Base-by-base conservation (phyloP, 2,329 filamentous ascomycete genomes). In the Westerdykella sp. region DNA sequence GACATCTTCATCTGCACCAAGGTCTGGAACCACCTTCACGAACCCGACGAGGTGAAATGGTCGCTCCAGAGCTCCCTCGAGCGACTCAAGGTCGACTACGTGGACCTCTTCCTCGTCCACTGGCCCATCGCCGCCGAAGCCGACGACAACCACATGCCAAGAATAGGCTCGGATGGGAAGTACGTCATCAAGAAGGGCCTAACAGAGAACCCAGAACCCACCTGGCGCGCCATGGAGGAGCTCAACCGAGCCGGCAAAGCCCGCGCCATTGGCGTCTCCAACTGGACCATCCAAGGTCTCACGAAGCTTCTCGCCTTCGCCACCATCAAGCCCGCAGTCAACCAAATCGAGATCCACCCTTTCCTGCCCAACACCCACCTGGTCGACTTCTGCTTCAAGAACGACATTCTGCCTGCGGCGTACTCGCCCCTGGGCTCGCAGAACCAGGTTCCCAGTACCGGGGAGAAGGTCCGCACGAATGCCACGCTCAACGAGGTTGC, bases 1-100 rank as follows among this genome's bases (percentile, higher is more conserved):
- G 74, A 85, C 25, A 55, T 89, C 43, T 89, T 84, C 65, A 69
- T 87, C 43, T 86, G 83, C n/a, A 87, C 82, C 48, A 89, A 89
- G 69, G 80, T 87, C 44, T 72, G 82, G 48, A 72, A 69, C 39
- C 73, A 78, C 37, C 72, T 71, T 2, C 75, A 75, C 32, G 76
- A 75, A 47, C 69, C 73, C 1, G 79, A 84, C 14, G 73, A 74
- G 42, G 80, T 78, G 13, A 81, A 85, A 57, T 67, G 77, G 55
- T 79, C 76, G 46, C 66, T 78, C 25, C 55, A 83, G 35, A 77
- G 78, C 18, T 85, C 81, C 49, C 77, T 88, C 32, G 65, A 76
- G 50, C 82, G 80, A 62, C 73, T 86, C 37, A 74, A 73, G 38
- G 70, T 69, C 38, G 66, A 76, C 16, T 86, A 86, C 62, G 77